Evolutionary conservation across 768 basidiomycete genomes (phyloP).

Genomic region (Exsudoporus frostii): DNA sequence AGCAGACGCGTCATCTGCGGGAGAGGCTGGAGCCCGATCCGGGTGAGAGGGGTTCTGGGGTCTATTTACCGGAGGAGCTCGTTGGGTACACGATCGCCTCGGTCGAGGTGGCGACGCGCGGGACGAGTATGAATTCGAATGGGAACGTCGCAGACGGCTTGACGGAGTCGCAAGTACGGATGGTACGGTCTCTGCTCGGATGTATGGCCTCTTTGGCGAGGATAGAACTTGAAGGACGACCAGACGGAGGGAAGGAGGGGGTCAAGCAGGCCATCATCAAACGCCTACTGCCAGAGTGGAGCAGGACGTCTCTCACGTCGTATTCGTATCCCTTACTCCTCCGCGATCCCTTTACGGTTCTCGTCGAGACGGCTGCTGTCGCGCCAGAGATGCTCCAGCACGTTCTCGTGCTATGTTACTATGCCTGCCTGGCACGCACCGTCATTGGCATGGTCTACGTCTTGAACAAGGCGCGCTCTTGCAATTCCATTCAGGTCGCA

Average conservation of each 20-base stretch:
- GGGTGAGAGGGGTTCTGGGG: constrained; percentile 75
- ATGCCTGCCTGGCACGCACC: constrained; percentile 82
- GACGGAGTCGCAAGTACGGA: constrained; percentile 71
- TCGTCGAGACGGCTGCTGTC: constrained; percentile 88
- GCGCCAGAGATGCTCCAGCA: constrained; percentile 88
- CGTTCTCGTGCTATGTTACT: constrained; percentile 85
- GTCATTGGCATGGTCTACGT: constrained; percentile 84
- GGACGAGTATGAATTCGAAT: constrained; percentile 42
- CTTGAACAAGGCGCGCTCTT: constrained; percentile 66
- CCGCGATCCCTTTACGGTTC: constrained; percentile 84
- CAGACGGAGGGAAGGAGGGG: constrained; percentile 73
- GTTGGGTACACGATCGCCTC: constrained; percentile 83
- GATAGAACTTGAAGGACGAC: constrained; percentile 64
- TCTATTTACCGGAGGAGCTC: constrained; percentile 91
- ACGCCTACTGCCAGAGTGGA: constrained; percentile 89
- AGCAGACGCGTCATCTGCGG: constrained; percentile 80
- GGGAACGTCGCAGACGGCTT: constrained; percentile 58
- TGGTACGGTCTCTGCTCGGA: constrained; percentile 74
- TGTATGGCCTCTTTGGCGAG: constrained; percentile 65
- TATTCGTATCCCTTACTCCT: constrained; percentile 84
- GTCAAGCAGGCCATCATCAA: constrained; percentile 86
- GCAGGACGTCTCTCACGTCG: constrained; percentile 75
- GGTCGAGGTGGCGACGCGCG: constrained; percentile 79
- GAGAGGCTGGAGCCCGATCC: constrained; percentile 70
- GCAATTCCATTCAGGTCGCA: constrained; percentile 42